Percentiles rank a stretch among this genome's conserved stretches.
Conservation (phyloP, 192 early-diverging fungal species). For the Podila clonocystis region DNA sequence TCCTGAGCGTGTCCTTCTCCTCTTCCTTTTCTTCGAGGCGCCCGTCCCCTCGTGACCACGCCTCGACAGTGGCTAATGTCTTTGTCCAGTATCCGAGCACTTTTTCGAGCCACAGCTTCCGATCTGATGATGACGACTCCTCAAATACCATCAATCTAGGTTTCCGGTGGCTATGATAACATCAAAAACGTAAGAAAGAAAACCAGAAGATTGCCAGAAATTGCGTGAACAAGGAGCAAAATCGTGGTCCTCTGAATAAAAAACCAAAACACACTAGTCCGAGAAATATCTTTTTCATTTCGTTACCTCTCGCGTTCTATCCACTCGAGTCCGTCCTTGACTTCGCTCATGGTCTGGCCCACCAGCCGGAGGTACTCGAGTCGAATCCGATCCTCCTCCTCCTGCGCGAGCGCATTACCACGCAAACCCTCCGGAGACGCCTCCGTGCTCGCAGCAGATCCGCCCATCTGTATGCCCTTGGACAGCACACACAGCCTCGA, state of each 20-base stretch:
- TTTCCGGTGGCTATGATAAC: conserved; percentile 19
- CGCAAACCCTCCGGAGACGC: not conserved
- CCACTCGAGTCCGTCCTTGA: conserved; percentile 37
- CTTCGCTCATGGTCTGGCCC: conserved; percentile 21
- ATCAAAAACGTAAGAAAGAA: not conserved
- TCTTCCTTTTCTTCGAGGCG: not conserved
- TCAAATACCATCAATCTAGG: conserved; percentile 21
- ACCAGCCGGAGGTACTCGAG: conserved; percentile 11
- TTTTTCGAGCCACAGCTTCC: conserved; percentile 19
- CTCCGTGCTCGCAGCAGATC: not conserved
- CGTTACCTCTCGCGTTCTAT: conserved; percentile 21
- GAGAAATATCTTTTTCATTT: not conserved
- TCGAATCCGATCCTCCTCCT: not conserved
- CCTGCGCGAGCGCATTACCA: not conserved
- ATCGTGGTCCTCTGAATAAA: not conserved
- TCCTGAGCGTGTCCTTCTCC: conserved; percentile 7
- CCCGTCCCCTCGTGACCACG: not conserved
- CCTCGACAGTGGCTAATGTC: not conserved
- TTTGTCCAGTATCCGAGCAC: conserved; percentile 29
- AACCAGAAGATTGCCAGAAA: not conserved
- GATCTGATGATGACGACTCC: not conserved
- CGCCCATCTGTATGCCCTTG: not conserved
- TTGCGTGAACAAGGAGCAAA: not conserved
- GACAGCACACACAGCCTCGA: too few species aligned
- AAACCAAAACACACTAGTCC: not conserved